Evolutionary conservation across 495 filamentous ascomycete genomes (phyloP).

Genomic region (Daldinia concentrica): DNA sequence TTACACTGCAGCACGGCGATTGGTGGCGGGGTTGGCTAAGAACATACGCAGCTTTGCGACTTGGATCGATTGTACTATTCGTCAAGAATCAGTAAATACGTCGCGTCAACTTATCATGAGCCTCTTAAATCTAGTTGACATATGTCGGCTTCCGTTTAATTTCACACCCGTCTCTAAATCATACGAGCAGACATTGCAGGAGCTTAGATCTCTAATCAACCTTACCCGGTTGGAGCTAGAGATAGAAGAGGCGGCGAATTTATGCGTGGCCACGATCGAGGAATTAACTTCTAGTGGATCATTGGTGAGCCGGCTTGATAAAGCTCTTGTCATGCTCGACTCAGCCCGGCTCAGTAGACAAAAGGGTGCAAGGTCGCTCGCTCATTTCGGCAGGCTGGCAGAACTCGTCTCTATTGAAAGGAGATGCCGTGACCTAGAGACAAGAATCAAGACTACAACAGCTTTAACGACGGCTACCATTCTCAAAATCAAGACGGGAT

Average conservation of each 20-base stretch:
- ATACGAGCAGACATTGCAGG: constrained; percentile 1
- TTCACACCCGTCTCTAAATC: constrained; percentile 3
- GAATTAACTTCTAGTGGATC: constrained; percentile 7
- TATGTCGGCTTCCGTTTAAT: constrained; percentile 36
- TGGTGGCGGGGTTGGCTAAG: constrained; percentile 44
- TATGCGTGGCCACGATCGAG: constrained; percentile 7
- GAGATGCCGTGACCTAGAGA: constrained; percentile 19
- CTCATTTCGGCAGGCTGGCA: constrained; percentile 15
- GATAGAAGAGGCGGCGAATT: constrained; percentile 16
- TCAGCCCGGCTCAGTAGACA: constrained; percentile 18
- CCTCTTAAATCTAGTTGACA: constrained; percentile 33
- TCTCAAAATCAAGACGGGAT: constrained; percentile 33
- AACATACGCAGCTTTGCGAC: constrained; percentile 31
- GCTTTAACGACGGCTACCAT: constrained; percentile 11
- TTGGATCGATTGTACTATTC: constrained; percentile 14
- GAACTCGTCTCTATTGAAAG: constrained; percentile 16
- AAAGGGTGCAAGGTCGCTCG: constrained; percentile 2
- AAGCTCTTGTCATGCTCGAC: constrained; percentile 9
- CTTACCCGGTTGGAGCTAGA: constrained; percentile 19
- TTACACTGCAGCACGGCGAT: constrained; percentile 36
- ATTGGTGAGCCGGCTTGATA: constrained; percentile 11
- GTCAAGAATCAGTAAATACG: constrained; percentile 17
- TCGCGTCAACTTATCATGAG: constrained; percentile 27
- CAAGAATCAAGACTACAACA: constrained; percentile 15
- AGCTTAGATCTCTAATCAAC: constrained; percentile 7